Base-by-base conservation (phyloP, 2,329 filamentous ascomycete species). In the Diaporthe nobilis region DNA sequence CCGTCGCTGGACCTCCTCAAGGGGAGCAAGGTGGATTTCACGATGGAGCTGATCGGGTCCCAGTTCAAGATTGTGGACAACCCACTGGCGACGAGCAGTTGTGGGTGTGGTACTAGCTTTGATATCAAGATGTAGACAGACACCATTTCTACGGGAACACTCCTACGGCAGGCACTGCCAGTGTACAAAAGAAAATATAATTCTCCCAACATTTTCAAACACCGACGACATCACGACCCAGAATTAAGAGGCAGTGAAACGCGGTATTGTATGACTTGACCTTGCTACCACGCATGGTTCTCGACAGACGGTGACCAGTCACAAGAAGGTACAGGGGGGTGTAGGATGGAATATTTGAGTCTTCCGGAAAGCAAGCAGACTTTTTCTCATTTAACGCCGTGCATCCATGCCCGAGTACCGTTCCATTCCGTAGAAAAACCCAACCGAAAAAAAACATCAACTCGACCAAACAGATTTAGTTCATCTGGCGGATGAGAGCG, bases 41-140 rank as follows among this genome's bases (percentile, higher is more conserved):
- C 96, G 0, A 97, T 94, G 90, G 97, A 98, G 87, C 87, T 99
- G 85, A 98, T 98, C 82, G 88, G 88, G 15, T 90, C 88, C 1
- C 96, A 98, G 86, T 99, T 99, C 85, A 98, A 98, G 88, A 95
- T 99, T 81, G 93, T 95, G 77, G 96, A 98, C 80, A 99, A 98
- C 82, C 97, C 97, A 0, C 88, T 92, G 55, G 97, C 97, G 6
- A 95, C 94, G 75, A 98, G 96, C 85, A 98, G 94, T 83, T 99
- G 97, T 86, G 97, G 97, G 1, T 99, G 97, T 85, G 97, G 97
- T 10, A 98, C 96, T 22, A 98, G 96, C 83, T 99, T 99, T 85
- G 97, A 98, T 85, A 95, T 98, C 79, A 95, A 96, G 82, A 85
- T 90, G 83, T 92, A 85, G 78, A 75, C 39, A 17, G 49, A 53